Evolutionary conservation across 495 filamentous ascomycete species (phyloP).

Genomic region (Hyaloscypha finlandica): DNA sequence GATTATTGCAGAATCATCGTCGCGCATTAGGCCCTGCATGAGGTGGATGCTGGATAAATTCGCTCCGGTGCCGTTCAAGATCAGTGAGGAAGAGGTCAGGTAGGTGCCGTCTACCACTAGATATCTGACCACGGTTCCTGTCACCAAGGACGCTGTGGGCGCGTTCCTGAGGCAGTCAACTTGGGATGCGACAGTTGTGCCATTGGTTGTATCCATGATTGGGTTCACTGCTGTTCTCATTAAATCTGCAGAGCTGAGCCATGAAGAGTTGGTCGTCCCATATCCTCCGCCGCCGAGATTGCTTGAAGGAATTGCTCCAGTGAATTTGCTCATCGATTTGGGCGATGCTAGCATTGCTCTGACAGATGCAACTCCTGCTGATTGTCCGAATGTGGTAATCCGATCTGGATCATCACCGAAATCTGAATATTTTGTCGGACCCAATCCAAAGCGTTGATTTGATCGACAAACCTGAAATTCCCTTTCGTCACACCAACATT

Average conservation of each 20-base stretch:
- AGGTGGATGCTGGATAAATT: slow-evolving; percentile 40
- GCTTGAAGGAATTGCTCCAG: slow-evolving; percentile 49
- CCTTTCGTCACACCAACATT: slow-evolving; percentile 40
- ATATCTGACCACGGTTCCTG: slow-evolving; percentile 32
- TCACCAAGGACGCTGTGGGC: slow-evolving; percentile 36
- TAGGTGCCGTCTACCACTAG: slow-evolving; percentile 49
- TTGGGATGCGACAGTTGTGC: slow-evolving; percentile 34
- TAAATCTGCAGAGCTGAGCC: slow-evolving; percentile 44
- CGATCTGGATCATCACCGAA: slow-evolving; percentile 42
- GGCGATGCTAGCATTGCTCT: slow-evolving; percentile 55
- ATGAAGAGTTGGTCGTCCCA: slow-evolving; percentile 50
- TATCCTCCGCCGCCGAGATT: slow-evolving; percentile 52
- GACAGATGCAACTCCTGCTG: slow-evolving; percentile 58
- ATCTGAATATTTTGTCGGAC: slow-evolving; percentile 52
- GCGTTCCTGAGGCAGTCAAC: slow-evolving; percentile 41
- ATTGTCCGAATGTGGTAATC: slow-evolving; percentile 51
- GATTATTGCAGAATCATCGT: slow-evolving; percentile 46
- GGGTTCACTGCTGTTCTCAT: slow-evolving; percentile 37
- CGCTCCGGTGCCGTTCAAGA: slow-evolving; percentile 36
- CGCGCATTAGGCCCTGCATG: slow-evolving; percentile 43
- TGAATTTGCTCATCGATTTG: slow-evolving; percentile 50
- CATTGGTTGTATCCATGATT: slow-evolving; percentile 42
- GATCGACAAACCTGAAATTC: slow-evolving; percentile 56
- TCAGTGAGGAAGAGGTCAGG: slow-evolving; percentile 42
- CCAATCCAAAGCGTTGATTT: slow-evolving; percentile 48